phyloP scores from a whole-genome alignment of 2,329 filamentous ascomycete species.

The Cercospora sesami region DNA sequence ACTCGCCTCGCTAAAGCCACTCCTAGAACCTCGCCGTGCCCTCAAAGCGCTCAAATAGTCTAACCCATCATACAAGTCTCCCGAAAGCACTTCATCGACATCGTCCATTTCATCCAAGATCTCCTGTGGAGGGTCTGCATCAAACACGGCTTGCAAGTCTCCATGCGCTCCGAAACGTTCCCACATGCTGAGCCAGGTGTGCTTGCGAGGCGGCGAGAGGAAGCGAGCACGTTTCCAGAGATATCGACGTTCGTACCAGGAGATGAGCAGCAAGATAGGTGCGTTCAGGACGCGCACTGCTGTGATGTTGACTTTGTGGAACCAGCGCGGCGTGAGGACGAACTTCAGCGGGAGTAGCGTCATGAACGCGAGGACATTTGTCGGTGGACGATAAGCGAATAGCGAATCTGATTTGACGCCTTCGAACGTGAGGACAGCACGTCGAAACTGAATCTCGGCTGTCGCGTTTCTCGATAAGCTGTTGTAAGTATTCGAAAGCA shows the following conservation, averaged over 20 bases:
- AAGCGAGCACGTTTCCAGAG: constrained; percentile 57
- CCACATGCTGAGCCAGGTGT: constrained; percentile 58
- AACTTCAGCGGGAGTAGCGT: constrained; percentile 76
- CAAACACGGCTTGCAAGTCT: constrained; percentile 71
- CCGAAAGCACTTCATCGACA: constrained; percentile 49
- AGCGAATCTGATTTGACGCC: constrained; percentile 82
- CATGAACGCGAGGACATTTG: constrained; percentile 76
- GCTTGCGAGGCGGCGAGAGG: constrained; percentile 42
- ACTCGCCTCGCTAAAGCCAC: constrained; percentile 29
- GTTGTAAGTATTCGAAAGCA: constrained; percentile 80
- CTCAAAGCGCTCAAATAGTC: constrained; percentile 35
- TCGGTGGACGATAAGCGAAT: constrained; percentile 78
- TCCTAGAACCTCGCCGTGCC: constrained; percentile 33
- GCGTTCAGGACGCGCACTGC: constrained; percentile 73
- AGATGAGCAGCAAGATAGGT: constrained; percentile 70
- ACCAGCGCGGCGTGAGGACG: constrained; percentile 76
- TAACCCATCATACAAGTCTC: constrained; percentile 43
- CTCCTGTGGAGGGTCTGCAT: constrained; percentile 64
- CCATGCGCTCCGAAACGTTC: constrained; percentile 69
- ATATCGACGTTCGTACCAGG: constrained; percentile 66
- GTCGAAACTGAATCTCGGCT: constrained; percentile 80
- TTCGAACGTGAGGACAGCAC: constrained; percentile 78
- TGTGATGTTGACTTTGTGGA: constrained; percentile 84
- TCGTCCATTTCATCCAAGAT: constrained; percentile 51
- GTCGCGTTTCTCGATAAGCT: constrained; percentile 74